Evolutionary conservation across 1,139 yeast species (phyloP).

Genomic region (Lodderomyces pseudojiufengensis): DNA sequence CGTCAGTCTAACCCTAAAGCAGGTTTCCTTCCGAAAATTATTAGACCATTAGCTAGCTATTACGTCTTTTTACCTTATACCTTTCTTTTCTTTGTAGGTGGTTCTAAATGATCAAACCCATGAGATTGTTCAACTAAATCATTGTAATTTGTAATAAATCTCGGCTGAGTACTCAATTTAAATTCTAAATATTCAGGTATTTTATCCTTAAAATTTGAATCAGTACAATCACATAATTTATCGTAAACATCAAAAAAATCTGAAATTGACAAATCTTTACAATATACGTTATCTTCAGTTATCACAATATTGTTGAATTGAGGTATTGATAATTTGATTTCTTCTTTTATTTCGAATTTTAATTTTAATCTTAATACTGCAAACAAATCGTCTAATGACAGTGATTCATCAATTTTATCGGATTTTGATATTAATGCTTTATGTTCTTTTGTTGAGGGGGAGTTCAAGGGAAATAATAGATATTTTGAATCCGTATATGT

Average conservation of each 20-base stretch:
- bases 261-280: slow-evolving; percentile 26
- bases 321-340: slow-evolving; percentile 29
- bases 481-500: slow-evolving; percentile 21
- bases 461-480: slow-evolving; percentile 19
- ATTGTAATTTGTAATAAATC: slow-evolving; percentile 35
- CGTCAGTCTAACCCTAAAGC: no score
- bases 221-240: slow-evolving; percentile 22
- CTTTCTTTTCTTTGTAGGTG: slow-evolving; percentile 8
- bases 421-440: slow-evolving; percentile 21
- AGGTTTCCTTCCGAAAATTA: no score
- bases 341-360: slow-evolving; percentile 28
- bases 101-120: slow-evolving; percentile 16
- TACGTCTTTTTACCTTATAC: slow-evolving; percentile 2
- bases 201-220: slow-evolving; percentile 13
- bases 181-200: slow-evolving; percentile 23
- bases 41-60: no score
- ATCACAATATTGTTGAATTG: slow-evolving; percentile 30
- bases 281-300: slow-evolving; percentile 39
- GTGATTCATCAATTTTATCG: slow-evolving; percentile 18
- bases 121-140: slow-evolving; percentile 21
- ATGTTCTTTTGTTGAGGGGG: neutral
- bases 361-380: slow-evolving; percentile 26
- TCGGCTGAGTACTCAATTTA: slow-evolving; percentile 21
- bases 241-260: slow-evolving; percentile 33
- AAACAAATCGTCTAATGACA: slow-evolving; percentile 26